A percentile compares a stretch with the other conserved stretches of the same genome.
Evolutionary conservation across 2,329 filamentous ascomycete species (phyloP).

Genomic region (Microdochium paspali): DNA sequence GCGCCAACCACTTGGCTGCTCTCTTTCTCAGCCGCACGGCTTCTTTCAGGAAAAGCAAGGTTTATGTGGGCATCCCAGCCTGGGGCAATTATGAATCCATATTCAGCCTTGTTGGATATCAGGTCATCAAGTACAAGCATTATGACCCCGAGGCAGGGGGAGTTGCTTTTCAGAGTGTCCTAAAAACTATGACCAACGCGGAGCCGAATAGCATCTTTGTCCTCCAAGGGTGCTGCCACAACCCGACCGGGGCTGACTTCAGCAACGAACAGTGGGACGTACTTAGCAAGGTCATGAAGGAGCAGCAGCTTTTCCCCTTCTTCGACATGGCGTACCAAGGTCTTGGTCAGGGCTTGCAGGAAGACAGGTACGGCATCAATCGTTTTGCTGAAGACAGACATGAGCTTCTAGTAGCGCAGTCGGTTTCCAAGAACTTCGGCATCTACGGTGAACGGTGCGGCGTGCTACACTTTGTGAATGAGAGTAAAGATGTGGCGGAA

Average conservation of each 20-base stretch:
- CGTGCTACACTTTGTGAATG: conserved; percentile 16
- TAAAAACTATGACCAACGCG: conserved; percentile 13
- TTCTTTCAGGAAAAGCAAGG: conserved; percentile 8
- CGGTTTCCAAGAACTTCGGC: conserved; percentile 28
- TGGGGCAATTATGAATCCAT: conserved; percentile 25
- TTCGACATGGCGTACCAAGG: conserved; percentile 28
- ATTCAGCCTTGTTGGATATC: conserved; percentile 18
- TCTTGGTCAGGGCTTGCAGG: conserved; percentile 17
- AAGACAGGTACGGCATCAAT: conserved; percentile 20
- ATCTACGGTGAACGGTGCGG: conserved; percentile 25
- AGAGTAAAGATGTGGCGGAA: conserved; percentile 3
- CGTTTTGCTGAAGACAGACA: conserved; percentile 14
- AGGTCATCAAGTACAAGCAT: conserved; percentile 18
- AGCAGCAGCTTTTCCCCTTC: conserved; percentile 12
- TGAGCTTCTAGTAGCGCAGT: conserved; percentile 23
- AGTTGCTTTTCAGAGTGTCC: conserved; percentile 16
- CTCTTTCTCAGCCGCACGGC: conserved; percentile 16
- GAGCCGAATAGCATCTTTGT: conserved; percentile 20
- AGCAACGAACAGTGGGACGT: conserved; percentile 19
- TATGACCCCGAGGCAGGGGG: conserved; percentile 13
- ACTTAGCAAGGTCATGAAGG: conserved; percentile 13
- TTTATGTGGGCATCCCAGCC: conserved; percentile 20
- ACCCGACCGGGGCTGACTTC: conserved; percentile 24
- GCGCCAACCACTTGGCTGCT: conserved; percentile 24
- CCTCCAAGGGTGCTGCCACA: conserved; percentile 26